Evolutionary conservation across 1,284 basidiomycete species (phyloP), one percentile per base, ranked within the genome.

Genomic region (Cystobasidium slooffiae): DNA sequence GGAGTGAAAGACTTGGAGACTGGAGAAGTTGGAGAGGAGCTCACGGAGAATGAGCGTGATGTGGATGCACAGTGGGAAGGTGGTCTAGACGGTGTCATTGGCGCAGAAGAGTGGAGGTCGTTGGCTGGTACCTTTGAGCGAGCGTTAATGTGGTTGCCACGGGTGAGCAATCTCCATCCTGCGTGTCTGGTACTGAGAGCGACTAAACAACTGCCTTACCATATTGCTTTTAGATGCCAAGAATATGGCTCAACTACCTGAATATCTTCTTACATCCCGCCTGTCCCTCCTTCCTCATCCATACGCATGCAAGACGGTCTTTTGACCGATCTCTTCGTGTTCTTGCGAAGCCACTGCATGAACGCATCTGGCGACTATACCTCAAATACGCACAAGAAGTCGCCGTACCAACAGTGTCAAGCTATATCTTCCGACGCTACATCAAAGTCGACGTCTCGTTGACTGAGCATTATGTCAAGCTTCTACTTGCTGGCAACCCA

Each of bases 311-410:
- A 6, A 88, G 96, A 20, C 88, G 90, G 76, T 97, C 95, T 0
- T 99, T 93, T 81, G 97, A 99, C 84, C 90, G 97, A 66, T 93
- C 96, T 0, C 84, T 99, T 39, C 90, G 97, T 64, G 95, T 95
- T 0, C 87, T 99, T 6, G 92, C 94, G 6, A 94, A 94, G 4
- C 94, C 93, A 59, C 85, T 98, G n/a, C 97, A 99, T 81, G 88
- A 88, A 16, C 90, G 94, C 51, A 88, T 99, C 77, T 99, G 97
- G 97, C 88, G 91, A 22, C 86, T 92, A 64, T 99, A 97, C 82
- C 87, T 99, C n/a, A 85, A 91, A 8, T 98, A 94, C 94, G 91
- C 95, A 1, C 76, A 78, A 31, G 31, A 62, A 39, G 88, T 87
- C 80, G 92, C 93, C 72, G 93, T 94, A n/a, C 84, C 88, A 63